Evolutionary conservation across 768 basidiomycete species (phyloP).

Genomic region (Trametes maxima): DNA sequence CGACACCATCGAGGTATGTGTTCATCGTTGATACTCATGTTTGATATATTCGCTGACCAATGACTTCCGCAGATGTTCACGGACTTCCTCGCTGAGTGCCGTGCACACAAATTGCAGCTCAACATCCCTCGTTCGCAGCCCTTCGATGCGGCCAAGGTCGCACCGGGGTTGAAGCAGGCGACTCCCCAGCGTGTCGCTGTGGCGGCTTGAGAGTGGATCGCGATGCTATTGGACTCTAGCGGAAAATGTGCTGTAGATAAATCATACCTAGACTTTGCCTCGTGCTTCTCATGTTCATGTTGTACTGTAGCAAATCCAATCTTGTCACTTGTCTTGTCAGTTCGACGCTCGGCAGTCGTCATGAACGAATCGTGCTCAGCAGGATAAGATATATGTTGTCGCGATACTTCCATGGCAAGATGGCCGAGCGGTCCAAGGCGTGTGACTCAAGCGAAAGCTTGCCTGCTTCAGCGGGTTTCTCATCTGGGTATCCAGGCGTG

Average conservation of each 20-base stretch:
- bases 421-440: slow-evolving; percentile 67
- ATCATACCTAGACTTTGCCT: neutral
- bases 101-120: slow-evolving; percentile 49
- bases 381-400: no score
- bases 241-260: neutral
- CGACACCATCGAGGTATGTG: slow-evolving; percentile 90
- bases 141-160: slow-evolving; percentile 28
- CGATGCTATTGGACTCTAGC: neutral
- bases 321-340: neutral
- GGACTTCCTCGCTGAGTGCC: slow-evolving; percentile 86
- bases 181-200: slow-evolving; percentile 29
- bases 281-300: neutral
- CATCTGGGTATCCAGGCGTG: slow-evolving; percentile 35
- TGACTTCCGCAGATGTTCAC: slow-evolving; percentile 75
- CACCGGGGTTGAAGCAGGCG: slow-evolving; percentile 19
- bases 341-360: no score
- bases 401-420: slow-evolving; percentile 42
- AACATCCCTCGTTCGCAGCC: slow-evolving; percentile 16
- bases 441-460: slow-evolving; percentile 56
- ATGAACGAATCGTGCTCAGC: no score
- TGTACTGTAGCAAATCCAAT: neutral
- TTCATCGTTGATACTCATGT: neutral
- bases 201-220: slow-evolving; percentile 23
- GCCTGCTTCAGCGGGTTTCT: slow-evolving; percentile 30
- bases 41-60: neutral